phyloP scores from a whole-genome alignment of 108 stramenopile species.

The Cyclostephanos tholiformis region DNA sequence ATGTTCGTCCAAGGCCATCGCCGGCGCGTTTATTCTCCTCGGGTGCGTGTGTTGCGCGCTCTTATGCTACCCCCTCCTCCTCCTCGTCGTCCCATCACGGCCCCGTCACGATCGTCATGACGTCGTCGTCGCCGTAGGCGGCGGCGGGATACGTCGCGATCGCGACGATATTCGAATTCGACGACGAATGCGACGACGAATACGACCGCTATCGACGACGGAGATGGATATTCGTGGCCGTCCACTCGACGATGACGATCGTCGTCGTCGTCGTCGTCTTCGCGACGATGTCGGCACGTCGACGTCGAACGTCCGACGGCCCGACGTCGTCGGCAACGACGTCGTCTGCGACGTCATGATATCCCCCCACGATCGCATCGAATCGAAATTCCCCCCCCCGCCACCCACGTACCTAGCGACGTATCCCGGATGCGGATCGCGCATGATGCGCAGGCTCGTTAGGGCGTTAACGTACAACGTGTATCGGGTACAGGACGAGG shows the following conservation, averaged over 20 bases:
- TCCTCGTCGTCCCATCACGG: neutral
- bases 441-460: conserved; percentile 9
- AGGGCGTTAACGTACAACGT: neutral
- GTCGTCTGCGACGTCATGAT: no score
- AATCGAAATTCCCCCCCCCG: neutral
- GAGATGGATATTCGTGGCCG: no score
- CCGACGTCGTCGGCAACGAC: no score
- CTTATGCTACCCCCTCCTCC: neutral
- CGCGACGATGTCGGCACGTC: no score
- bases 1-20: no score
- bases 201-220: neutral
- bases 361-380: neutral
- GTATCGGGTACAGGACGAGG: conserved; percentile 8
- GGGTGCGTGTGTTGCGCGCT: neutral
- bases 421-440: conserved; percentile 19
- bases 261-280: neutral
- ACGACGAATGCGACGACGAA: neutral
- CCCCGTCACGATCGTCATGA: neutral
- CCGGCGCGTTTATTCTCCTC: no score
- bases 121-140: no score
- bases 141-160: no score
- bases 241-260: neutral
- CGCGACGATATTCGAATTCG: no score
- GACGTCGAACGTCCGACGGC: no score
- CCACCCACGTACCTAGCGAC: conserved; percentile 22